Percentiles rank a stretch among this genome's conserved stretches.
Conservation (phyloP, 805 yeast species). For the Ascoidea asiatica region DNA sequence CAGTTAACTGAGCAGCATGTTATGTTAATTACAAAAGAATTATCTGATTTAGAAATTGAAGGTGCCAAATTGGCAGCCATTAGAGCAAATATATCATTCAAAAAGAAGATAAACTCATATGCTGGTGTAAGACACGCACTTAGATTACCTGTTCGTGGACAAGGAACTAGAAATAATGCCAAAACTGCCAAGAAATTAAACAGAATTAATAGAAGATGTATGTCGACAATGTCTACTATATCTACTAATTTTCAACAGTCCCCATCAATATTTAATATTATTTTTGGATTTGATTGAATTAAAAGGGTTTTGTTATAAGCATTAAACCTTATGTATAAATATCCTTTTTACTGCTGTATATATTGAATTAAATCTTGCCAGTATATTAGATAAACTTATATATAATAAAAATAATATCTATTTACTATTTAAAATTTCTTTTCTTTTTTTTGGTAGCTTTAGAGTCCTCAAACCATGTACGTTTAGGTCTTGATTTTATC, state of each 20-base stretch:
- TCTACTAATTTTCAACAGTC: no score
- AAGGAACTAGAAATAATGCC: slow-evolving; percentile 84
- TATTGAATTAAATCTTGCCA: no score
- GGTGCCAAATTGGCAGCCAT: slow-evolving; percentile 64
- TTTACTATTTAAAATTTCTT: no score
- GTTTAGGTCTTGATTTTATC: slow-evolving; percentile 77
- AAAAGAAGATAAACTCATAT: slow-evolving; percentile 72
- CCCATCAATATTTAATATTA: no score
- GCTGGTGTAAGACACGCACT: slow-evolving; percentile 82
- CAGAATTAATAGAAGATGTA: slow-evolving; percentile 51
- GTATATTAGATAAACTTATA: no score
- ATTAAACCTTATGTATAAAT: no score
- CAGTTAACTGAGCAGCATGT: slow-evolving; percentile 82
- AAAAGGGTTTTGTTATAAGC: no score
- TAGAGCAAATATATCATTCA: slow-evolving; percentile 63
- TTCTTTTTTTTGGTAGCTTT: slow-evolving; percentile 31
- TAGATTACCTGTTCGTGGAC: slow-evolving; percentile 79
- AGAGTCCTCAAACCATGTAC: slow-evolving; percentile 99
- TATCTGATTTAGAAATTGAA: slow-evolving; percentile 72
- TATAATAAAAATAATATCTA: no score
- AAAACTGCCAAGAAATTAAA: slow-evolving; percentile 81
- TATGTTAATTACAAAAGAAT: slow-evolving; percentile 75
- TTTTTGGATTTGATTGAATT: no score
- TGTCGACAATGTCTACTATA: no score
- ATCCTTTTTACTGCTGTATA: no score